phyloP scores from a whole-genome alignment of 257 asterid genomes.

The Fraxinus excelsior region DNA sequence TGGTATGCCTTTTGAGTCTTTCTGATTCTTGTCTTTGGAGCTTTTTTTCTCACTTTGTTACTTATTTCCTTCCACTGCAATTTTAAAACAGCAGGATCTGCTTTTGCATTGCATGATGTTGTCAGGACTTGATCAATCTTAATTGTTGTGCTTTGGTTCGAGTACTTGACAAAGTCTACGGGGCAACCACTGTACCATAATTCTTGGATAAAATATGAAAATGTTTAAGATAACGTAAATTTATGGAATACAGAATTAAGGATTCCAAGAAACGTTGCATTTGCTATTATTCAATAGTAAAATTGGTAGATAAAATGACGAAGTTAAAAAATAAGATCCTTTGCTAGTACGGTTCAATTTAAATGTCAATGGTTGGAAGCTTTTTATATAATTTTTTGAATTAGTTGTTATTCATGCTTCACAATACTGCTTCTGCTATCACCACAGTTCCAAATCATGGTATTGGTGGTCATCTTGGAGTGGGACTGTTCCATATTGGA shows the following conservation, averaged over 20 bases:
- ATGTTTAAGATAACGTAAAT: neutral
- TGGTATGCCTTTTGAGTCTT: constrained; percentile 61
- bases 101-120: constrained; percentile 4
- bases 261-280: neutral
- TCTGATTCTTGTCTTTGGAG: neutral
- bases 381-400: constrained; percentile 1
- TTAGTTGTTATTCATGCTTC: neutral
- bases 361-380: neutral
- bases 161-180: neutral
- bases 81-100: constrained; percentile 26
- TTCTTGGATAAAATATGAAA: constrained; percentile 15
- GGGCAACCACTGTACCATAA: constrained; percentile 3
- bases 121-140: constrained; percentile 12
- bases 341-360: neutral
- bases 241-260: constrained; percentile 1
- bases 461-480: neutral
- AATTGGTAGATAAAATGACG: constrained; percentile 4
- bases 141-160: constrained; percentile 23
- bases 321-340: neutral
- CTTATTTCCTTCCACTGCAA: neutral
- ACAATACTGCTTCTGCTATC: neutral
- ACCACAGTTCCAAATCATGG: neutral
- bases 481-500: neutral
- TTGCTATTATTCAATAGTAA: neutral
- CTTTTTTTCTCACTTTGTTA: neutral